phyloP scores from a whole-genome alignment of 768 basidiomycete genomes.

The Myochromella boudieri region DNA sequence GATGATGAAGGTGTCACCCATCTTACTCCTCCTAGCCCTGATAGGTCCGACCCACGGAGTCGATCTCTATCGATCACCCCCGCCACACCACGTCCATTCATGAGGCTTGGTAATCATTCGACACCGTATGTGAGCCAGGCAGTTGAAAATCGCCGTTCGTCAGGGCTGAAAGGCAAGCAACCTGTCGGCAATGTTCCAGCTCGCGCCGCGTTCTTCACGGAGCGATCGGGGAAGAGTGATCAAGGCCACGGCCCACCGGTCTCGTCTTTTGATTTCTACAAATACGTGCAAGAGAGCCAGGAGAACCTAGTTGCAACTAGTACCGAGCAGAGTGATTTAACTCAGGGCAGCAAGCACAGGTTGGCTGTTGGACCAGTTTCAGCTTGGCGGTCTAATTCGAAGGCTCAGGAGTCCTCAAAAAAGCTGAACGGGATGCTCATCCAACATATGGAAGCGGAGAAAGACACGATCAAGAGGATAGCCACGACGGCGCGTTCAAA shows the following conservation, averaged over 20 bases:
- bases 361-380: conserved; percentile 28
- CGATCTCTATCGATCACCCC: conserved; percentile 38
- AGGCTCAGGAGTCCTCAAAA: conserved; percentile 57
- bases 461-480: conserved; percentile 76
- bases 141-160: conserved; percentile 30
- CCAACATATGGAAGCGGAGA: conserved; percentile 83
- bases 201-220: conserved; percentile 45
- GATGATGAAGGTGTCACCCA: conserved; percentile 37
- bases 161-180: conserved; percentile 34
- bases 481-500: conserved; percentile 41
- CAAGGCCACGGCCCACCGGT: conserved; percentile 33
- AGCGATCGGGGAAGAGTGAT: conserved; percentile 39
- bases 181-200: conserved; percentile 55
- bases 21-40: conserved; percentile 12
- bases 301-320: conserved; percentile 10
- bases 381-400: conserved; percentile 34
- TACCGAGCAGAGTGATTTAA: conserved; percentile 2
- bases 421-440: conserved; percentile 78
- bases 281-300: conserved; percentile 44
- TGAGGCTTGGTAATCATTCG: conserved; percentile 69
- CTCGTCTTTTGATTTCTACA: conserved; percentile 45
- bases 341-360: conserved; percentile 27
- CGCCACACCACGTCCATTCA: conserved; percentile 40
- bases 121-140: conserved; percentile 59
- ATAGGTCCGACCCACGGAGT: conserved; percentile 29